These are phyloP conservation scores for Phytophthora chlamydospora DNA, from an alignment of 352 stramenopile species.

Conservation along the genomic window DNA sequence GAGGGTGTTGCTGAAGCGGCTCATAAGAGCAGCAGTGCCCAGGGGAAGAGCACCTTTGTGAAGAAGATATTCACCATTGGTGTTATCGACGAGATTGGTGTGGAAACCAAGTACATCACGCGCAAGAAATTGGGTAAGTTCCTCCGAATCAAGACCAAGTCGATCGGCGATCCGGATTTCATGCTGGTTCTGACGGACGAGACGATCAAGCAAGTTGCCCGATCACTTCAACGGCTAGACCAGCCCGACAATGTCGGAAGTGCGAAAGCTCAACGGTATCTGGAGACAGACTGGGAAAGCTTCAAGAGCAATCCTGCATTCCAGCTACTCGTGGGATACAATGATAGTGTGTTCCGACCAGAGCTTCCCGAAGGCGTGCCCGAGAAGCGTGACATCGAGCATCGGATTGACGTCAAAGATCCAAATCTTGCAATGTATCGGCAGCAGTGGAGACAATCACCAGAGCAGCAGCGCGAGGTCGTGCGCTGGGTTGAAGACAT, in stretches of 20 bases:
- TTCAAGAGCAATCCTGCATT: neutral
- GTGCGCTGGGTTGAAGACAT: too few relatives aligned
- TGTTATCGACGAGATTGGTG: too few relatives aligned
- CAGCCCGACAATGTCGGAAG: constrained; percentile 1
- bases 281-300: constrained; percentile 8
- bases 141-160: constrained; percentile 4
- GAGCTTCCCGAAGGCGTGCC: constrained; percentile 1
- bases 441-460: too few relatives aligned
- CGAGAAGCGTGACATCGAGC: neutral
- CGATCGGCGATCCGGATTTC: constrained; percentile 2
- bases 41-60: too few relatives aligned
- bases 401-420: neutral
- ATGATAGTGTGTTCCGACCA: neutral
- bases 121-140: constrained; percentile 12
- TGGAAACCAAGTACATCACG: too few relatives aligned
- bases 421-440: too few relatives aligned
- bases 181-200: constrained; percentile 13
- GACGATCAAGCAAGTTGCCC: neutral
- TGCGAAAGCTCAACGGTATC: constrained; percentile 9
- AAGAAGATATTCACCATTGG: too few relatives aligned
- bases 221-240: neutral
- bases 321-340: too few relatives aligned
- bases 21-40: too few relatives aligned
- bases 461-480: too few relatives aligned
- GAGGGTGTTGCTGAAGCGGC: too few relatives aligned